These are phyloP conservation scores for Cyathus striatus DNA, from an alignment of 768 basidiomycete genomes.

Conservation along the genomic window DNA sequence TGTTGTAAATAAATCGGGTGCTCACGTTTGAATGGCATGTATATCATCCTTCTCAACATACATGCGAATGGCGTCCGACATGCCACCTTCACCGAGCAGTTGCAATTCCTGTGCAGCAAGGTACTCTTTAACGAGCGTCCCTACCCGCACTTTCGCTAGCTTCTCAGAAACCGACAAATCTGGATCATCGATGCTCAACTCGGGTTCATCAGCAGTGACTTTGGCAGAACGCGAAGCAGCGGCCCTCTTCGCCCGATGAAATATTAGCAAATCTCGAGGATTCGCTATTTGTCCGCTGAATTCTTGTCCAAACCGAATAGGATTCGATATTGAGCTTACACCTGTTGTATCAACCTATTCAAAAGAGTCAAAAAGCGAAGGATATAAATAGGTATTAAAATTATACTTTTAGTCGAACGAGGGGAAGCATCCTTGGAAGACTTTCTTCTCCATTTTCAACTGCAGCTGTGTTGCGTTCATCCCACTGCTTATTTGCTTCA, in stretches of 20 bases:
- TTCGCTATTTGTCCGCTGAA: constrained; percentile 90
- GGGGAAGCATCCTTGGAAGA: constrained; percentile 72
- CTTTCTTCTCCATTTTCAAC: constrained; percentile 57
- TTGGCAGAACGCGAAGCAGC: constrained; percentile 41
- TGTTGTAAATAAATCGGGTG: too few relatives aligned
- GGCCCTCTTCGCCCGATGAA: constrained; percentile 76
- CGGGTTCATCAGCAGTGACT: constrained; percentile 70
- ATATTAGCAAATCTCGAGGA: constrained; percentile 88
- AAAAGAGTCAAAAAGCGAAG: too few relatives aligned
- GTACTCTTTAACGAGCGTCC: constrained; percentile 88
- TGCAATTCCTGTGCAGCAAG: constrained; percentile 90
- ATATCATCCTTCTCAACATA: constrained; percentile 98
- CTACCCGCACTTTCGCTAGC: constrained; percentile 76
- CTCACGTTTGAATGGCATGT: constrained; percentile 85
- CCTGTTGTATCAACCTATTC: constrained; percentile 92
- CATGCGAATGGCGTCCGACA: constrained; percentile 91
- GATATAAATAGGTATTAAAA: too few relatives aligned
- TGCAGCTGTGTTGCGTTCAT: constrained; percentile 64
- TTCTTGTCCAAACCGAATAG: constrained; percentile 94
- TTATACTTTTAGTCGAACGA: constrained; percentile 85
- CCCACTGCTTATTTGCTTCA: constrained; percentile 73
- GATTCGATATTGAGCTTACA: constrained; percentile 89
- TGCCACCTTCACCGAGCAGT: constrained; percentile 81
- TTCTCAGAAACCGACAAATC: constrained; percentile 65
- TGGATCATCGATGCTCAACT: constrained; percentile 77